A percentile compares a stretch with the other conserved stretches of the same genome.
These are phyloP conservation scores for Sclerotiophoma versabilis DNA, from an alignment of 2,329 filamentous ascomycete genomes.

Conservation along the genomic window DNA sequence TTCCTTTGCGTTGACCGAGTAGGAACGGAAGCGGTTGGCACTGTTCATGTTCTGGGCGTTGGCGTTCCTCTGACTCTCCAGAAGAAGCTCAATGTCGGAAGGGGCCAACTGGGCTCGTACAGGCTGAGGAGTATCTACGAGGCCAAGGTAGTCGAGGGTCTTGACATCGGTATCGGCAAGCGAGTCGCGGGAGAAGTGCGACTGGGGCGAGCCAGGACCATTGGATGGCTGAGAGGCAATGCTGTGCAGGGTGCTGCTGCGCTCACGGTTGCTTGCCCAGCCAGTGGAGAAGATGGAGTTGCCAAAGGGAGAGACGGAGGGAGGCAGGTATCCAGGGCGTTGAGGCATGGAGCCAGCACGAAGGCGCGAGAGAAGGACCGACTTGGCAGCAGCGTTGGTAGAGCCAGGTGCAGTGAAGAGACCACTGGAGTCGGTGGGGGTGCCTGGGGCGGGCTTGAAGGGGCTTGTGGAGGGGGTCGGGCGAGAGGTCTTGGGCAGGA, in stretches of 20 bases:
- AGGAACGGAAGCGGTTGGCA: slow-evolving; percentile 89
- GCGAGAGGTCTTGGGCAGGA: slow-evolving; percentile 79
- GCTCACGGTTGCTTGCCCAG: slow-evolving; percentile 82
- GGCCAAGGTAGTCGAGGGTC: slow-evolving; percentile 92
- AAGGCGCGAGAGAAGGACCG: slow-evolving; percentile 81
- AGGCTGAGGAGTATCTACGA: slow-evolving; percentile 91
- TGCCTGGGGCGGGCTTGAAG: slow-evolving; percentile 71
- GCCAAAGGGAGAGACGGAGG: slow-evolving; percentile 73
- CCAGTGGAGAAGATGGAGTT: slow-evolving; percentile 86
- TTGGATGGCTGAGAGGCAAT: slow-evolving; percentile 88
- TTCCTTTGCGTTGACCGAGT: slow-evolving; percentile 98
- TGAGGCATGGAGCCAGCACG: slow-evolving; percentile 95
- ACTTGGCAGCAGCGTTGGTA: slow-evolving; percentile 63
- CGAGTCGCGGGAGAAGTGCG: slow-evolving; percentile 84
- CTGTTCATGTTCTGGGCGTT: slow-evolving; percentile 67
- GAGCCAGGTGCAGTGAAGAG: slow-evolving; percentile 53
- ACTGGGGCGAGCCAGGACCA: slow-evolving; percentile 84
- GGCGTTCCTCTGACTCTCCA: slow-evolving; percentile 63
- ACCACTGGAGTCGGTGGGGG: slow-evolving; percentile 44
- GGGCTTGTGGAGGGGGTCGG: slow-evolving; percentile 87
- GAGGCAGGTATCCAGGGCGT: slow-evolving; percentile 71
- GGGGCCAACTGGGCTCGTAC: slow-evolving; percentile 73
- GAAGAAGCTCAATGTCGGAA: slow-evolving; percentile 61
- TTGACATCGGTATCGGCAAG: slow-evolving; percentile 86
- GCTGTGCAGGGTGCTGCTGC: slow-evolving; percentile 88